Evolutionary conservation across 495 filamentous ascomycete species (phyloP), one percentile per base, ranked within the genome.

Genomic region (Daldinia loculata): DNA sequence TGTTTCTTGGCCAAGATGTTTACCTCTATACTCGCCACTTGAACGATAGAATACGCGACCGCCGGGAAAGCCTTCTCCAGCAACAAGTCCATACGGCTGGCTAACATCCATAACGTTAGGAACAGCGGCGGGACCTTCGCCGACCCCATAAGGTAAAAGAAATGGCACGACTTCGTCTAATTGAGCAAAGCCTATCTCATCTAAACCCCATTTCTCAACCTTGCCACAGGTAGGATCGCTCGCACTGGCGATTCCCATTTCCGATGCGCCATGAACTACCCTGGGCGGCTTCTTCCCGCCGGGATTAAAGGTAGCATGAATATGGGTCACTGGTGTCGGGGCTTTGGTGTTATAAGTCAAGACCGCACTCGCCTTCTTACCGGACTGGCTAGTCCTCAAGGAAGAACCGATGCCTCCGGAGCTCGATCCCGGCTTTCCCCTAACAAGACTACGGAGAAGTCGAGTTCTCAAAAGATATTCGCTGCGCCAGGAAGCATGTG

Each of bases 31-130:
- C 78, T 96, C 92, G n/a, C 89, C 88, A 1, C 82, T 80, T 15
- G 90, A 87, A 39, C 92, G 88, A 76, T 89, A 96, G 78, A 92
- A 95, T 38, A 86, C 84, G 52, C 88, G 89, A 3, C 94, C 94
- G 34, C 90, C 89, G 0, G 93, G 93, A 67, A 89, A 91, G 3
- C 92, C 94, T 83, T 97, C 92, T 41, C 92, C 94, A 59, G 92
- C 92, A 17, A 95, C 80, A 83, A 94, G 88, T 29, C 94, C 94
- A 77, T 90, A 93, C 6, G 87, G 86, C 58, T 95, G 92, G 76
- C 93, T 96, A 43, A 96, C 86, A 77, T 95, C 93, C 91, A 97
- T 93, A 19, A 89, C 85, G 75, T 97, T 98, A 3, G 93, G 92
- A 39, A 90, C 80, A 34, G 92, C 88, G 15, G 93, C 83, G 11